Percentiles rank a stretch among this genome's conserved stretches.
phyloP scores from a whole-genome alignment of 805 yeast species.

The Monosporozyma unispora region DNA sequence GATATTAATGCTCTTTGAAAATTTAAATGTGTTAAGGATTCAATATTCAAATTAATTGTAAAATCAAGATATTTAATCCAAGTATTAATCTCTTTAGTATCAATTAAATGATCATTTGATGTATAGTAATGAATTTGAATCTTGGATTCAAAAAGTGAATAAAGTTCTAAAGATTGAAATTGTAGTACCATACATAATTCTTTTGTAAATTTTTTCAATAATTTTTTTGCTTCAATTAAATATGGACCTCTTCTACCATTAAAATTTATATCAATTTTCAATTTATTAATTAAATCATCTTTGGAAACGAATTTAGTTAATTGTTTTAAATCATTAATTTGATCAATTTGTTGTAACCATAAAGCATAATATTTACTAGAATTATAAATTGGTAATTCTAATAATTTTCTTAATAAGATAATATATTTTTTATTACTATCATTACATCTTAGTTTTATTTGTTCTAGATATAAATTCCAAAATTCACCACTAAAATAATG shows the following conservation, averaged over 20 bases:
- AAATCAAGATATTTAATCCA: conserved; percentile 27
- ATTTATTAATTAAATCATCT: conserved; percentile 18
- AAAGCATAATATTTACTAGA: conserved; percentile 25
- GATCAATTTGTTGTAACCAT: conserved; percentile 26
- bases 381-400: conserved; percentile 27
- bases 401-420: conserved; percentile 21
- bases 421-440: conserved; percentile 16
- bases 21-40: conserved; percentile 17
- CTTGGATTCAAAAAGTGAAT: conserved; percentile 26
- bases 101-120: conserved; percentile 21
- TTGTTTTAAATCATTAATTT: conserved; percentile 22
- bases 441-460: conserved; percentile 17
- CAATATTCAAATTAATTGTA: conserved; percentile 16
- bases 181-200: conserved; percentile 27
- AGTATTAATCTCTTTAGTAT: conserved; percentile 15
- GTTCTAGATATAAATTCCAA: conserved; percentile 29
- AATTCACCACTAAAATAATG: conserved; percentile 30
- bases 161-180: conserved; percentile 23
- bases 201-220: conserved; percentile 23
- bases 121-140: conserved; percentile 20
- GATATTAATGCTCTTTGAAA: conserved; percentile 29
- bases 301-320: conserved; percentile 17
- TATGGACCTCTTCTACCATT: conserved; percentile 27
- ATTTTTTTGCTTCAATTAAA: conserved; percentile 28
- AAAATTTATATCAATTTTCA: conserved; percentile 16